These are phyloP conservation scores for Solanum appendiculatum DNA, from an alignment of 257 asterid genomes.

Conservation along the genomic window DNA sequence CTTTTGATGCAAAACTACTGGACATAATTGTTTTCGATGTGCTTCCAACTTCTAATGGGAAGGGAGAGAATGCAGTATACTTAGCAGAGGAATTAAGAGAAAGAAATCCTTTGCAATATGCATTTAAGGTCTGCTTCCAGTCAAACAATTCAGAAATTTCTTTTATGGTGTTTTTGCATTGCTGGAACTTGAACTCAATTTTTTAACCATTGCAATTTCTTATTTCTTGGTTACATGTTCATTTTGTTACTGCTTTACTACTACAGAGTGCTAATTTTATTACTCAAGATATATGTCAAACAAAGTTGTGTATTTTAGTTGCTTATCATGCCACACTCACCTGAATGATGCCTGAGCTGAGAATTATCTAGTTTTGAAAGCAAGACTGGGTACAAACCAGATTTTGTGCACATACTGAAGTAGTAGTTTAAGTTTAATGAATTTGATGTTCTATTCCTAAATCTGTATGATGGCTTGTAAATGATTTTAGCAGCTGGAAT, in stretches of 20 bases:
- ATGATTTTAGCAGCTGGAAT: not conserved
- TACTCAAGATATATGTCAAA: not conserved
- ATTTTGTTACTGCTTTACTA: not conserved
- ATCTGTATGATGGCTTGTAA: not conserved
- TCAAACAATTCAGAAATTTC: not conserved
- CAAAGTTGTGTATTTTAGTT: not conserved
- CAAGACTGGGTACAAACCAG: not conserved
- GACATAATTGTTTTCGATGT: conserved; percentile 73
- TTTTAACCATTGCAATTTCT: not conserved
- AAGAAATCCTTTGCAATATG: conserved; percentile 65
- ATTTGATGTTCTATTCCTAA: not conserved
- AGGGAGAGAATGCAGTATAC: conserved; percentile 34
- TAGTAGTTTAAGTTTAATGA: not conserved
- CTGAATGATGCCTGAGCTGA: not conserved
- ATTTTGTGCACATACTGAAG: not conserved
- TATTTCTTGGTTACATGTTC: not conserved
- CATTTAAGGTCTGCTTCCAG: conserved; percentile 52
- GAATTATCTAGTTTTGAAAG: not conserved
- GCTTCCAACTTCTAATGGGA: conserved; percentile 35
- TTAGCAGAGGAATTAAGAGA: conserved; percentile 50
- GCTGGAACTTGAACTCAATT: not conserved
- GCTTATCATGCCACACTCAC: not conserved
- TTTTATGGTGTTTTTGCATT: not conserved
- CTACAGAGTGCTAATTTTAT: not conserved
- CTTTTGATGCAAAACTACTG: conserved; percentile 55